Evolutionary conservation across 1,284 basidiomycete genomes (phyloP).

Genomic region (Puccinia triticina): DNA sequence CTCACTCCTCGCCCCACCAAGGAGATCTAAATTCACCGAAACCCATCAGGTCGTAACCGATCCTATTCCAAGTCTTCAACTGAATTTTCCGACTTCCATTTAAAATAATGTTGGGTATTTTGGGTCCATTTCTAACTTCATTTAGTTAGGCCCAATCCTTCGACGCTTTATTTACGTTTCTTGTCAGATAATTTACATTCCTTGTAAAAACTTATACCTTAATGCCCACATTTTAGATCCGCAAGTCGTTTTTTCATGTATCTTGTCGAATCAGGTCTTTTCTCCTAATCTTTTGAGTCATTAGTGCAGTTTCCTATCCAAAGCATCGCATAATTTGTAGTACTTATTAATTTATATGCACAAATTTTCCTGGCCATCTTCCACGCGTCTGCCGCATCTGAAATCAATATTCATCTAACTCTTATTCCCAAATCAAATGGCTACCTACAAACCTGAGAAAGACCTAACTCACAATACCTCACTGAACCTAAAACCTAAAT

Average conservation of each 20-base stretch:
- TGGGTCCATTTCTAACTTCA: background rate
- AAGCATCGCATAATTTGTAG: background rate
- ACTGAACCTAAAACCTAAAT: no score
- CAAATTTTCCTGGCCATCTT: no score
- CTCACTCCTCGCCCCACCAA: background rate
- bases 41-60: background rate
- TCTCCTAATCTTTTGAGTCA: background rate
- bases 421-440: no score
- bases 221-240: background rate
- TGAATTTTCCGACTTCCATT: background rate
- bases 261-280: background rate
- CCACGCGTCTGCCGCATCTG: no score
- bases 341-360: no score
- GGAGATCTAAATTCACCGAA: background rate
- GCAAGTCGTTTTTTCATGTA: background rate
- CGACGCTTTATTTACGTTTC: background rate
- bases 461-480: no score
- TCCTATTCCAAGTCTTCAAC: background rate
- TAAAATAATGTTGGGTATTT: background rate
- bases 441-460: no score
- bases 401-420: no score
- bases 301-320: background rate
- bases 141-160: background rate
- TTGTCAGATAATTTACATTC: background rate
- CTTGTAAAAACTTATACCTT: background rate